A percentile compares a stretch with the other conserved stretches of the same genome.
Evolutionary conservation across 352 stramenopile genomes (phyloP).

Genomic region (Phytophthora cryptogea): DNA sequence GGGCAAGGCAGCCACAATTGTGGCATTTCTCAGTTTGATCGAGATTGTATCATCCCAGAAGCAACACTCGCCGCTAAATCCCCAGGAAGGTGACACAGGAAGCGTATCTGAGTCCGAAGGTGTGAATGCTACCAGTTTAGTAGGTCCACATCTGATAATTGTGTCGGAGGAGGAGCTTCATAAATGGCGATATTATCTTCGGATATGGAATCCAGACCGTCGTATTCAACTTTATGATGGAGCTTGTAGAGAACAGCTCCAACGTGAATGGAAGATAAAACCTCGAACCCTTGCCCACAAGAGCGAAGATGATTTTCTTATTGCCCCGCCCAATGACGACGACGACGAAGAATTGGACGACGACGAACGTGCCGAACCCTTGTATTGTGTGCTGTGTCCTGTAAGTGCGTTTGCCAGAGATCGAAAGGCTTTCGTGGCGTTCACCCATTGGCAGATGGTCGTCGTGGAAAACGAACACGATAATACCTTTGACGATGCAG

Average conservation of each 20-base stretch:
- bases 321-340: constrained; percentile 26
- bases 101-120: constrained; percentile 1
- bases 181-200: constrained; percentile 81
- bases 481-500: constrained; percentile 45
- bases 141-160: constrained; percentile 77
- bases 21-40: constrained; percentile 72
- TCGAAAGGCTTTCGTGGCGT: constrained; percentile 47
- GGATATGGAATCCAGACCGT: constrained; percentile 51
- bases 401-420: constrained; percentile 62
- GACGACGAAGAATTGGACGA: constrained; percentile 55
- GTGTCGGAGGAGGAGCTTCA: constrained; percentile 76
- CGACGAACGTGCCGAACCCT: constrained; percentile 44
- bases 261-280: constrained; percentile 60
- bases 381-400: constrained; percentile 74
- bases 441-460: constrained; percentile 67
- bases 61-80: constrained; percentile 6
- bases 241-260: constrained; percentile 41
- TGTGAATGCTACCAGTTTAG: background rate
- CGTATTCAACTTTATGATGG: constrained; percentile 69
- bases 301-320: constrained; percentile 37
- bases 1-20: constrained; percentile 80
- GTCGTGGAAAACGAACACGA: constrained; percentile 76
- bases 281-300: constrained; percentile 24
- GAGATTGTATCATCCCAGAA: constrained; percentile 41
- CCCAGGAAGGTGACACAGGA: constrained; percentile 7